Conservation (phyloP, 1,284 basidiomycete genomes). For the Malassezia japonica region DNA sequence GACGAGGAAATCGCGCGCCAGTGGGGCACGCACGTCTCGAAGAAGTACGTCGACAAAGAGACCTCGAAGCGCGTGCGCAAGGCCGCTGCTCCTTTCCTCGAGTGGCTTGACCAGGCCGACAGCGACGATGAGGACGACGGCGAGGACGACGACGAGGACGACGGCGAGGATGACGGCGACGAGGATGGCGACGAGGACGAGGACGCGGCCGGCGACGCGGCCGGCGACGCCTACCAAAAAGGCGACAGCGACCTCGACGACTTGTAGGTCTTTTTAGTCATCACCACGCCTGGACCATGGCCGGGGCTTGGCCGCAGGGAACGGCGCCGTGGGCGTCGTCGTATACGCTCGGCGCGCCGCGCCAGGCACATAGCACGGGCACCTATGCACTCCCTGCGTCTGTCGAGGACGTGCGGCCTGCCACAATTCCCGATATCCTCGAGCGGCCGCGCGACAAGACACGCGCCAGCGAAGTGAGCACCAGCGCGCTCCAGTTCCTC, state of each 20-base stretch:
- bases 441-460: conserved; percentile 40
- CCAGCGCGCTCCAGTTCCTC: conserved; percentile 30
- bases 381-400: background rate
- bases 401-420: background rate
- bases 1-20: conserved; percentile 82
- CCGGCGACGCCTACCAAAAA: conserved; percentile 24
- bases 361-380: background rate
- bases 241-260: conserved; percentile 40
- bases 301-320: background rate
- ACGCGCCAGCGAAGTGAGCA: conserved; percentile 20
- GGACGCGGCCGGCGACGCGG: conserved; percentile 16
- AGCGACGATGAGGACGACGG: conserved; percentile 41
- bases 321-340: background rate
- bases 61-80: conserved; percentile 89
- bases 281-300: background rate
- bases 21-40: conserved; percentile 95
- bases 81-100: conserved; percentile 84
- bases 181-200: background rate
- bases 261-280: conserved; percentile 16
- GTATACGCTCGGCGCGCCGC: background rate
- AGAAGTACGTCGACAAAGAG: conserved; percentile 91
- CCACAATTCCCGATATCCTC: conserved; percentile 26
- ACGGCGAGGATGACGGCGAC: conserved; percentile 20
- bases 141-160: conserved; percentile 30
- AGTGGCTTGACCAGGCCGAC: conserved; percentile 46